A percentile compares a stretch with the other conserved stretches of the same genome.
phyloP scores from a whole-genome alignment of 2,329 filamentous ascomycete genomes.

The Diaporthe amygdali region DNA sequence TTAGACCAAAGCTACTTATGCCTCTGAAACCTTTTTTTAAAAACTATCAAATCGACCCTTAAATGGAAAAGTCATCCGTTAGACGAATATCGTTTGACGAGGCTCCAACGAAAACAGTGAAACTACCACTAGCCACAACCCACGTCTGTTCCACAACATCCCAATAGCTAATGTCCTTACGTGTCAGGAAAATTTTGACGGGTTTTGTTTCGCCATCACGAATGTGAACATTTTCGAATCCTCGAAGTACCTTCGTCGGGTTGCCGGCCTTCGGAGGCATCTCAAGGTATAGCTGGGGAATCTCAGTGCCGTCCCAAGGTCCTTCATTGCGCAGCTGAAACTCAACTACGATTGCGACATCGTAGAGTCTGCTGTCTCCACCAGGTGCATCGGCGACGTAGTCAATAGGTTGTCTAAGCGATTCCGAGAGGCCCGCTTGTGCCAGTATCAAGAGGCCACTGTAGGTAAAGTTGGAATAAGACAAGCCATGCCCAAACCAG shows the following conservation, averaged over 20 bases:
- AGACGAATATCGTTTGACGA: not conserved
- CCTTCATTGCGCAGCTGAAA: not conserved
- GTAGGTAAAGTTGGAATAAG: conserved; percentile 73
- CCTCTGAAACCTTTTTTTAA: no score
- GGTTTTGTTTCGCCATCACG: not conserved
- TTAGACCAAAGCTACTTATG: no score
- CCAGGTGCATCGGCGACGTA: not conserved
- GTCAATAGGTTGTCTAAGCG: not conserved
- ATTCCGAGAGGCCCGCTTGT: not conserved
- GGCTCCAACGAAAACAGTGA: not conserved
- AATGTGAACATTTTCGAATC: not conserved
- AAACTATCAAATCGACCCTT: no score
- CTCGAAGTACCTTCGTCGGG: not conserved
- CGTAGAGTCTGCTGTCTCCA: not conserved
- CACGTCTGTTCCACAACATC: not conserved
- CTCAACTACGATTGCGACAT: not conserved
- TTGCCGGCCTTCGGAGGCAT: not conserved
- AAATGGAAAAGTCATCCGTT: not conserved
- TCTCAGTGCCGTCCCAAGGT: not conserved
- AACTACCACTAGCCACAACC: not conserved
- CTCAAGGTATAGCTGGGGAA: not conserved
- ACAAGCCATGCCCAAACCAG: conserved; percentile 80
- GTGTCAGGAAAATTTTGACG: not conserved
- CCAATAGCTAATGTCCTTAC: not conserved
- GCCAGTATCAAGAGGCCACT: conserved; percentile 36